Evolutionary conservation across 2,329 filamentous ascomycete genomes (phyloP).

Genomic region (Pseudonectria foliicola): DNA sequence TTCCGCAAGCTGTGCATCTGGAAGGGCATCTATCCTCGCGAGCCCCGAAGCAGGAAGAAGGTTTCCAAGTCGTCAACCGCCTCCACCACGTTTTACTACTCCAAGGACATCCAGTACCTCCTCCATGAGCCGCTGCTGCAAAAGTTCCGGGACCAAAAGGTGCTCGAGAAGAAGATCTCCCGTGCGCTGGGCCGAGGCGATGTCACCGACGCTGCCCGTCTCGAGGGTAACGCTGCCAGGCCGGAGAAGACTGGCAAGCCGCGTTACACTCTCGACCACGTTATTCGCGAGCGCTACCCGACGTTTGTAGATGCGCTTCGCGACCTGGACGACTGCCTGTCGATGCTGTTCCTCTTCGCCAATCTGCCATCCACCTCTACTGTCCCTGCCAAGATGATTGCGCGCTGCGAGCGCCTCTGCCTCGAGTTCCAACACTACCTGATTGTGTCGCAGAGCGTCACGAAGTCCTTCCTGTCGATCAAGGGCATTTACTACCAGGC

Average conservation of each 20-base stretch:
- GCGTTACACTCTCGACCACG: slow-evolving; percentile 86
- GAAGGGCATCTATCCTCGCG: slow-evolving; percentile 98
- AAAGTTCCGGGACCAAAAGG: slow-evolving; percentile 96
- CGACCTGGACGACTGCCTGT: slow-evolving; percentile 93
- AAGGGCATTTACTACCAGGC: slow-evolving; percentile 99
- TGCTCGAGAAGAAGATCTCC: slow-evolving; percentile 95
- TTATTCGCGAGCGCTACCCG: slow-evolving; percentile 96
- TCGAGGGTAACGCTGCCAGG: slow-evolving; percentile 79
- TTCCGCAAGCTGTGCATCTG: slow-evolving; percentile 98
- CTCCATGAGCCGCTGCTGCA: slow-evolving; percentile 89
- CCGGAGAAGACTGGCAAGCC: slow-evolving; percentile 88
- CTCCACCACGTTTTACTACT: slow-evolving; percentile 84
- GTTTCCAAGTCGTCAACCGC: slow-evolving; percentile 83
- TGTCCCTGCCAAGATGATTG: slow-evolving; percentile 92
- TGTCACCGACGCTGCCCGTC: slow-evolving; percentile 75
- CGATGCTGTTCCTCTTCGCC: slow-evolving; percentile 95
- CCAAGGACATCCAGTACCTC: slow-evolving; percentile 97
- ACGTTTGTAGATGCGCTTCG: slow-evolving; percentile 91
- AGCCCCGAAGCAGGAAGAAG: slow-evolving; percentile 96
- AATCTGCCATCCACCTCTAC: slow-evolving; percentile 85
- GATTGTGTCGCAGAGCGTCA: slow-evolving; percentile 82
- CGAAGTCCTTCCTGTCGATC: slow-evolving; percentile 95
- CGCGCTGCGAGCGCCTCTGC: slow-evolving; percentile 84
- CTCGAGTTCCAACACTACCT: slow-evolving; percentile 98
- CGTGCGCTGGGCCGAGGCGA: slow-evolving; percentile 87